Evolutionary conservation across 352 stramenopile species (phyloP), one percentile per base, ranked within the genome.

Genomic region (Pythium aquatile): DNA sequence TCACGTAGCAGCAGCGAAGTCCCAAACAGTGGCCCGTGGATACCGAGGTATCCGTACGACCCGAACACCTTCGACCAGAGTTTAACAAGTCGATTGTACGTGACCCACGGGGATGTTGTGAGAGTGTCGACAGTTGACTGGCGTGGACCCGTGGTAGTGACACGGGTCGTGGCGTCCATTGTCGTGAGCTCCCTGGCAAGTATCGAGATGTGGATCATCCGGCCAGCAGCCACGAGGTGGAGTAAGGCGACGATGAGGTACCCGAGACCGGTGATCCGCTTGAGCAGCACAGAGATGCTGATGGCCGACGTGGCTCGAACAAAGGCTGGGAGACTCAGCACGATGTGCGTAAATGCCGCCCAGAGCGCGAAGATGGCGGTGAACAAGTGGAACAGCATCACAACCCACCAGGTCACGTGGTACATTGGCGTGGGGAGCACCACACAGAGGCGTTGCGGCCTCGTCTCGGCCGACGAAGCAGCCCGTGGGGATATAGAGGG

Each of bases 41-140:
- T 11, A 3, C 58, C 62, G 28, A 68, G 79, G 52, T 53, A 56
- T 40, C 65, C 55, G 24, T 71, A 40, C 40, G 28, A 9, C 26
- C 64, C 57, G 20, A 68, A 78, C 17, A 53, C 46, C 14, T 46
- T 17, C 17, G 16, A 46, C 52, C 52, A 58, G 29, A 29, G 28
- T 11, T 24, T 20, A 5, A 24, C 11, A 24, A 26, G 5, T 8
- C 40, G 40, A 14, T 5, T 48, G 17, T 48, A 48, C 3, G n/a
- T 17, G 11, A 48, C 40, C 11, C 40, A 6, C 5, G n/a, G 16
- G 4, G 40, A 48, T 17, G 40, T 6, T 26, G 40, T 48, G 14
- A 5, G 40, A 10, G 40, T 37, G 6, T 6, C 2, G 10, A 10
- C 10, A 11, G 10, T 37, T 37, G 32, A 9, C 30, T 13, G 9